Conservation (phyloP, 2,329 filamentous ascomycete genomes). For the Ophiostoma sp. region DNA sequence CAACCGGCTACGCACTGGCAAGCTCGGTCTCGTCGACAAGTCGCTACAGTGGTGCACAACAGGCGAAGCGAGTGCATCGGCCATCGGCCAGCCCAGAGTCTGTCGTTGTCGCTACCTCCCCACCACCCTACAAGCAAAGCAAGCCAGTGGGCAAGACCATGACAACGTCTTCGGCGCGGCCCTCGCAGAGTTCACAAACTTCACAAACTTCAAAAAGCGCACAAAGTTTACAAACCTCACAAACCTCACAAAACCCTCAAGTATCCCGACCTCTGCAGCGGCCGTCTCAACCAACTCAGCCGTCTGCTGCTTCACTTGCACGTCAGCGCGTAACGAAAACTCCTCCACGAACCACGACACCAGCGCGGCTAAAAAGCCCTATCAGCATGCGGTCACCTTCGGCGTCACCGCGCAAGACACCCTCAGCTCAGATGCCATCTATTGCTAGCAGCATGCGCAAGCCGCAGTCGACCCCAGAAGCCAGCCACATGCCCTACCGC, state of each 20-base stretch:
- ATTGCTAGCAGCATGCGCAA: not conserved
- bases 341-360: conserved; percentile 15
- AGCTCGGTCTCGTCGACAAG: not conserved
- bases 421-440: not conserved
- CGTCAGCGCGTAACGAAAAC: conserved; percentile 21
- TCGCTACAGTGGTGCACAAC: conserved; percentile 1
- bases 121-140: conserved; percentile 16
- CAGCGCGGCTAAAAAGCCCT: not conserved
- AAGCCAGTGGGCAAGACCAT: conserved; percentile 2
- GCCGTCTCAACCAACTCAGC: not conserved
- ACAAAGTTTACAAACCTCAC: not conserved
- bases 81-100: conserved; percentile 14
- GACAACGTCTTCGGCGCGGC: not conserved
- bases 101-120: not conserved
- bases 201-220: not conserved
- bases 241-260: not conserved
- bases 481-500: conserved; percentile 20
- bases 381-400: conserved; percentile 14
- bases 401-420: conserved; percentile 19
- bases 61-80: conserved; percentile 7
- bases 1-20: not conserved
- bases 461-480: not conserved
- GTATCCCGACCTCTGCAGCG: not conserved
- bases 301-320: conserved; percentile 3
- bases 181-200: not conserved